phyloP scores from a whole-genome alignment of 371 early-diverging fungal genomes.

The Nematocida sp. region DNA sequence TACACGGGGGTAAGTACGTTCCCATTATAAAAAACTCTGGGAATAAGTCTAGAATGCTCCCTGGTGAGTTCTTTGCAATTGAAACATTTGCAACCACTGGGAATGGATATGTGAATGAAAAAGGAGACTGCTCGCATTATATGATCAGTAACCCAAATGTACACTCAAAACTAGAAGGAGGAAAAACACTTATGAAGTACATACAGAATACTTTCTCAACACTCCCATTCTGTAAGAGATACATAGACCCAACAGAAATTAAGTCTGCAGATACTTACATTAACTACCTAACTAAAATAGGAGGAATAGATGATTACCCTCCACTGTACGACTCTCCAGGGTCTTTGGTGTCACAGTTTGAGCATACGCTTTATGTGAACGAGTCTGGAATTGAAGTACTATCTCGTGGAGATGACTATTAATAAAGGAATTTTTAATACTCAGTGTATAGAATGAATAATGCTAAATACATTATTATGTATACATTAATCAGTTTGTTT shows the following conservation, averaged over 20 bases:
- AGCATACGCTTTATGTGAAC: slow-evolving; percentile 90
- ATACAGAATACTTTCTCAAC: slow-evolving; percentile 90
- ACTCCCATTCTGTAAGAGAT: slow-evolving; percentile 92
- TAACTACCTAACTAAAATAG: slow-evolving; percentile 79
- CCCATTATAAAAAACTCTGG: slow-evolving; percentile 82
- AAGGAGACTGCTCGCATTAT: slow-evolving; percentile 90
- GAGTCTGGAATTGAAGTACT: slow-evolving; percentile 84
- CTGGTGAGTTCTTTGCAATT: slow-evolving; percentile 91
- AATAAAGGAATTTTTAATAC: slow-evolving; percentile 36
- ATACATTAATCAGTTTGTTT: too few relatives aligned
- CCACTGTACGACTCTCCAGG: slow-evolving; percentile 86
- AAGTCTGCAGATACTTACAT: slow-evolving; percentile 75
- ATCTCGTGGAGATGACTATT: slow-evolving; percentile 76
- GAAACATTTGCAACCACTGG: slow-evolving; percentile 98
- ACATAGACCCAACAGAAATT: slow-evolving; percentile 84
- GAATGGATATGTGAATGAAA: slow-evolving; percentile 84
- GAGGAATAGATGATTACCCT: slow-evolving; percentile 83
- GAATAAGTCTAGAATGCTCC: slow-evolving; percentile 88
- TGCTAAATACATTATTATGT: too few relatives aligned
- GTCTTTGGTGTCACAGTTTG: slow-evolving; percentile 90
- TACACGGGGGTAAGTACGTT: slow-evolving; percentile 92
- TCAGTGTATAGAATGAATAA: too few relatives aligned
- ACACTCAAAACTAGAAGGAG: slow-evolving; percentile 16
- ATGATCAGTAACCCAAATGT: slow-evolving; percentile 71
- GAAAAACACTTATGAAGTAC: slow-evolving; percentile 74